Conservation (phyloP, 208 protist species). For the Trypanosoma avium region DNA sequence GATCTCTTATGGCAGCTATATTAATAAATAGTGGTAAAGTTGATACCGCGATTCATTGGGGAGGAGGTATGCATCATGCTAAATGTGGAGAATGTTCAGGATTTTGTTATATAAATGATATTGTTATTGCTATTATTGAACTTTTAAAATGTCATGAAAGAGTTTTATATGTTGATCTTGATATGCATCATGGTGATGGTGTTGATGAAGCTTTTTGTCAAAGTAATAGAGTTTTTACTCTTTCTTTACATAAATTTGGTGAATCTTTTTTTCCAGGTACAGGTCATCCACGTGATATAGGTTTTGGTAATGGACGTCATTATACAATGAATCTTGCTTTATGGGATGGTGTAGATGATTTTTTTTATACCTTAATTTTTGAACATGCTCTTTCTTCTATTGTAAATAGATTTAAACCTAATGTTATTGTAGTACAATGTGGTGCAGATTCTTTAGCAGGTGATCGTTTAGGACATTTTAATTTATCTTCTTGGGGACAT, state of each 20-base stretch:
- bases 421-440: constrained; percentile 98
- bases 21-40: constrained; percentile 79
- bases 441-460: constrained; percentile 98
- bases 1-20: constrained; percentile 83
- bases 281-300: constrained; percentile 87
- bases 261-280: constrained; percentile 99
- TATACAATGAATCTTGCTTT: constrained; percentile 89
- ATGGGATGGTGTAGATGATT: constrained; percentile 91
- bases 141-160: constrained; percentile 97
- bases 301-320: constrained; percentile 71
- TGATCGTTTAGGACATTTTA: constrained; percentile 95
- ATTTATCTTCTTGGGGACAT: constrained; percentile 94
- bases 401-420: constrained; percentile 70
- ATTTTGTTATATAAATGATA: constrained; percentile 99
- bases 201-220: constrained; percentile 99
- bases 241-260: constrained; percentile 99
- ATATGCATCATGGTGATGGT: constrained; percentile 99
- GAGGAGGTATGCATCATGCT: constrained; percentile 98
- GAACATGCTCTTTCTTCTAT: constrained; percentile 64
- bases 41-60: constrained; percentile 98
- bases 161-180: constrained; percentile 99
- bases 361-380: constrained; percentile 86
- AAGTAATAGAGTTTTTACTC: constrained; percentile 99
- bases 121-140: constrained; percentile 99
- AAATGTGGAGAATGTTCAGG: constrained; percentile 97